phyloP scores from a whole-genome alignment of 2,329 filamentous ascomycete species.

The Colletotrichum liriopes region DNA sequence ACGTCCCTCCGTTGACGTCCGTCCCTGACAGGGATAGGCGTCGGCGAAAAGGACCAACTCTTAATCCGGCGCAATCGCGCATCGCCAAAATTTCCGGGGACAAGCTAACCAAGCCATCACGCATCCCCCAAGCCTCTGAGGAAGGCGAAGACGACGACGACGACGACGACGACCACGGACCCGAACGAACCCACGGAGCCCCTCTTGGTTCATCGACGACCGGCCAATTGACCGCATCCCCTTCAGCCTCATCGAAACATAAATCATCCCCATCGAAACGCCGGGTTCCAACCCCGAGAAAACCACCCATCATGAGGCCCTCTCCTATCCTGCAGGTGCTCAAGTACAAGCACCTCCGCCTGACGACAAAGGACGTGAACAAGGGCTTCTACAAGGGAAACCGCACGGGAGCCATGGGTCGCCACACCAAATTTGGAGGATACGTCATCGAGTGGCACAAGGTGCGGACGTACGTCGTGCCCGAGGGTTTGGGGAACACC shows the following conservation, averaged over 20 bases:
- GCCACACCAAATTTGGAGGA: conserved; percentile 85
- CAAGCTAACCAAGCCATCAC: not conserved
- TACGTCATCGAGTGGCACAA: conserved; percentile 89
- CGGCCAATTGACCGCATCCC: not conserved
- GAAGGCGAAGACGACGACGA: conserved; percentile 5
- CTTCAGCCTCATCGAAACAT: not conserved
- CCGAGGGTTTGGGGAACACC: conserved; percentile 77
- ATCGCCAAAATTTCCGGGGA: conserved; percentile 43
- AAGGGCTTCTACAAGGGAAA: conserved; percentile 99
- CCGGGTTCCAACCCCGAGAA: not conserved
- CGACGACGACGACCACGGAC: conserved; percentile 4
- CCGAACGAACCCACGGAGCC: not conserved
- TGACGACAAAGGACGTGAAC: conserved; percentile 94
- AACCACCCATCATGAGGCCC: conserved; percentile 71
- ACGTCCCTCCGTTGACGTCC: not conserved
- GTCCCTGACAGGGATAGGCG: not conserved
- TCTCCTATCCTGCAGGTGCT: conserved; percentile 77
- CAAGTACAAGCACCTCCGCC: conserved; percentile 80
- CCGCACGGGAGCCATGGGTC: conserved; percentile 88
- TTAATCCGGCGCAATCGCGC: conserved; percentile 36
- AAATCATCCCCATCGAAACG: not conserved
- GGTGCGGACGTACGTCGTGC: conserved; percentile 92
- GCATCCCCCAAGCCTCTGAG: not conserved
- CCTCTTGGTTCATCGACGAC: not conserved
- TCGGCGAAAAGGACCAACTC: conserved; percentile 29